Conservation (phyloP, 805 yeast genomes). For the Henningerozyma blattae region DNA sequence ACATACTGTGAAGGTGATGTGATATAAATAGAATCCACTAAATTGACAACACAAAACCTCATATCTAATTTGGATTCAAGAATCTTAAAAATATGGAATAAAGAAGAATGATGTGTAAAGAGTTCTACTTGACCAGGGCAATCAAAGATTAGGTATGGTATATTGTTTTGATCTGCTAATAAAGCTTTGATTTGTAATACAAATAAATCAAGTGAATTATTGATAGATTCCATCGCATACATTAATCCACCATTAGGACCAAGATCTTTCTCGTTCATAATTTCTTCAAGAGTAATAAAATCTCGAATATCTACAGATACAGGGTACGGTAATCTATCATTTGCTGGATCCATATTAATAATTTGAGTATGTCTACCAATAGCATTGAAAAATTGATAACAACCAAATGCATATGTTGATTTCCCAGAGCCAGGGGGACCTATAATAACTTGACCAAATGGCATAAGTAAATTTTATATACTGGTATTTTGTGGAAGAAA, state of each 20-base stretch:
- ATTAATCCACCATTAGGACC: constrained; percentile 90
- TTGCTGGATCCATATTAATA: constrained; percentile 87
- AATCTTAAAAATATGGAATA: constrained; percentile 52
- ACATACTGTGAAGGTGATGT: constrained; percentile 84
- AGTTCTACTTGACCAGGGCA: constrained; percentile 96
- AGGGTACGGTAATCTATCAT: constrained; percentile 58
- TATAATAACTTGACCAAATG: constrained; percentile 82
- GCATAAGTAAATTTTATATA: too few species aligned
- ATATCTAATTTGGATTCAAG: constrained; percentile 55
- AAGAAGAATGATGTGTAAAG: constrained; percentile 77
- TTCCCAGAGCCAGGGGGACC: constrained; percentile 99
- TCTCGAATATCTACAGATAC: constrained; percentile 72
- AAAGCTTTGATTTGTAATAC: constrained; percentile 43
- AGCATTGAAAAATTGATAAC: constrained; percentile 84
- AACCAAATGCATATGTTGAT: constrained; percentile 87
- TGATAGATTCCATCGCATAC: constrained; percentile 64
- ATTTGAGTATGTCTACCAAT: constrained; percentile 85
- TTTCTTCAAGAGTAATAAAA: constrained; percentile 60
- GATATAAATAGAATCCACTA: constrained; percentile 72
- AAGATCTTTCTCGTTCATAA: constrained; percentile 56
- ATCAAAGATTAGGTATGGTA: constrained; percentile 70
- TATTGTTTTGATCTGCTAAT: constrained; percentile 39
- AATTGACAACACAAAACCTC: constrained; percentile 72
- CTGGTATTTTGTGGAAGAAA: background rate
- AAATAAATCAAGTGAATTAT: constrained; percentile 48